Base-by-base conservation (phyloP, 805 yeast species). In the Lachancea thermotolerans region DNA sequence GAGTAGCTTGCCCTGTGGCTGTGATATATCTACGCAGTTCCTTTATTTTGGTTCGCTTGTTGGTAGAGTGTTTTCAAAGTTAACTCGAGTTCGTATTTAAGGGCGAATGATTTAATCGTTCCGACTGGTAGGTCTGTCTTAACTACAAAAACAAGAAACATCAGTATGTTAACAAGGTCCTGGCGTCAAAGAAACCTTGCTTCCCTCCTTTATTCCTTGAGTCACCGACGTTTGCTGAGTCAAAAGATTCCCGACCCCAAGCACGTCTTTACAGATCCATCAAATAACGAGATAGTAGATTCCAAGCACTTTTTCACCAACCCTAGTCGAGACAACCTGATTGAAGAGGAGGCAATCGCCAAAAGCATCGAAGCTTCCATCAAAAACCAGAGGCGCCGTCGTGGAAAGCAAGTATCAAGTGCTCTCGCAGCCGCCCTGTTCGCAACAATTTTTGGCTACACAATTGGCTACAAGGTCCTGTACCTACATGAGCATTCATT, bases 291-390 rank as follows among this genome's bases (percentile, higher is more conserved):
- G 27, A 31, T 40, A 15, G 49, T 41, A 11, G 51, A 49, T 38
- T 52, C 54, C 11, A 59, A 55, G 18, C 62, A 60, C 44, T 59
- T 60, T 41, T 60, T 60, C 44, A 51, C 59, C 1, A 42, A 42
- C 17, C 54, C 59, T 18, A 41, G 28, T 11, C 37, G 21, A 8
- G 16, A 16, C 6, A 10, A 30, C 14, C 30, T 5, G 17, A 12
- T 37, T 4, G 36, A 31, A 10, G 35, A 35, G 14, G 39, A 39
- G 17, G 11, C 28, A 12, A 35, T 48, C 10, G 45, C 44, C 6
- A 39, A 28, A 10, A 39, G 47, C 10, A 45, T 60, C 33, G 57
- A 54, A 4, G 48, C 55, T 30, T 56, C 57, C 1, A 55, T 61
- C 7, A 37, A 49, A 9, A 44, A 50, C 17, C 55, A 56, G 31